phyloP scores from a whole-genome alignment of 2,329 filamentous ascomycete genomes.

The Chaetomium globosum region DNA sequence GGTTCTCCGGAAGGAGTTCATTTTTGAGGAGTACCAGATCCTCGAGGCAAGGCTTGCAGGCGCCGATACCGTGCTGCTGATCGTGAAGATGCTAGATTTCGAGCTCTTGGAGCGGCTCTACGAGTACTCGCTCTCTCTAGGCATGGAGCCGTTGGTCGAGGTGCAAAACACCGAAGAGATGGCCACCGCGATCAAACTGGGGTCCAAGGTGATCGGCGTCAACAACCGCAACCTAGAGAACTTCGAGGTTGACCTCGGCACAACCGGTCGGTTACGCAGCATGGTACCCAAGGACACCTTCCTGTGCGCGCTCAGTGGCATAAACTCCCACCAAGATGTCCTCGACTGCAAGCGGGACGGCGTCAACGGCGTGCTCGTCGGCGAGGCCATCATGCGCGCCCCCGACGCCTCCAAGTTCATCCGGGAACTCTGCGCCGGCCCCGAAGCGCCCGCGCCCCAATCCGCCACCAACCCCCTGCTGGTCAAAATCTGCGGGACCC shows the following conservation, averaged over 20 bases:
- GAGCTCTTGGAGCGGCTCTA: constrained; percentile 76
- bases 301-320: constrained; percentile 92
- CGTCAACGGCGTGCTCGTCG: constrained; percentile 89
- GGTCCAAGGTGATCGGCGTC: constrained; percentile 89
- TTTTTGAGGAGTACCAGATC: constrained; percentile 98
- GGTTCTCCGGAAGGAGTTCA: constrained; percentile 91
- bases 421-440: constrained; percentile 72
- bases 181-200: constrained; percentile 80
- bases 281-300: constrained; percentile 84
- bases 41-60: constrained; percentile 90
- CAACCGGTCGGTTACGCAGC: constrained; percentile 82
- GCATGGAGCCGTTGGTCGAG: constrained; percentile 97
- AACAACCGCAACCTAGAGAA: constrained; percentile 97
- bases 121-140: constrained; percentile 82
- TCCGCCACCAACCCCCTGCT: constrained; percentile 56
- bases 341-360: constrained; percentile 84
- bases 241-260: constrained; percentile 94
- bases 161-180: constrained; percentile 95
- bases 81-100: constrained; percentile 94
- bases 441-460: constrained; percentile 43
- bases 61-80: constrained; percentile 90
- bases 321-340: constrained; percentile 86
- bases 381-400: constrained; percentile 93
- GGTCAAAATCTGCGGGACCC: constrained; percentile 95
- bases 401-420: constrained; percentile 82